Conservation (phyloP, 1,284 basidiomycete genomes). For the Ganoderma leucocontextum region DNA sequence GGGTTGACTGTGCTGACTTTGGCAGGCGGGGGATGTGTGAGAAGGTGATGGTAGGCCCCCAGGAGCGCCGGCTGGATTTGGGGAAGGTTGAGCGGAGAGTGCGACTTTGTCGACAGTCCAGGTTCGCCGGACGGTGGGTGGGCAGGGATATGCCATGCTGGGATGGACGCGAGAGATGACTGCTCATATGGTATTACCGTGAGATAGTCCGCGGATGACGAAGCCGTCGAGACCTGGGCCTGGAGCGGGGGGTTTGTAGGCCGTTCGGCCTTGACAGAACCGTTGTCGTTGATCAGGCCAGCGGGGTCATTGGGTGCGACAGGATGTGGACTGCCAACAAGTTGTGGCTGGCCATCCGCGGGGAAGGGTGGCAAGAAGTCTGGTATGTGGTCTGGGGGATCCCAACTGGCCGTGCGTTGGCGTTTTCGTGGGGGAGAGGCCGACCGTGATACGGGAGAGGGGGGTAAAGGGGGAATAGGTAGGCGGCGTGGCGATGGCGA, state of each 20-base stretch:
- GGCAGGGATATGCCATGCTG: constrained; percentile 73
- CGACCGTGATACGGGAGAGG: constrained; percentile 67
- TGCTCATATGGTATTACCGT: constrained; percentile 73
- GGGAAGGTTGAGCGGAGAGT: constrained; percentile 39
- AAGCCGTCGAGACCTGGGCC: constrained; percentile 55
- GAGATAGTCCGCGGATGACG: constrained; percentile 66
- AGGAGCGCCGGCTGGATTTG: constrained; percentile 68
- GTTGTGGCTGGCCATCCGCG: constrained; percentile 44
- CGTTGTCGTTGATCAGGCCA: constrained; percentile 17
- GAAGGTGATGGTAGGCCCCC: constrained; percentile 75
- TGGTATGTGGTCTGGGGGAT: constrained; percentile 68
- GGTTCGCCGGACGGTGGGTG: constrained; percentile 37
- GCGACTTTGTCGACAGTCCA: constrained; percentile 10
- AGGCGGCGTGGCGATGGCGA: constrained; percentile 43
- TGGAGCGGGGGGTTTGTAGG: constrained; percentile 46
- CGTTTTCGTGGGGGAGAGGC: constrained; percentile 63
- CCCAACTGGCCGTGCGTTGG: constrained; percentile 60
- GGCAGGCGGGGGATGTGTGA: constrained; percentile 63
- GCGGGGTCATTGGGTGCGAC: constrained; percentile 38
- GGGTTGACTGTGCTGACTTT: constrained; percentile 57
- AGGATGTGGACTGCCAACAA: constrained; percentile 42
- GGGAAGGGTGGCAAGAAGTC: constrained; percentile 75
- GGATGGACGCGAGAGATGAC: constrained; percentile 65
- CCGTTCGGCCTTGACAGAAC: constrained; percentile 41
- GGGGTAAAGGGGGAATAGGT: constrained; percentile 54